Conservation (phyloP, 805 yeast species). For the Candida insectorum region DNA sequence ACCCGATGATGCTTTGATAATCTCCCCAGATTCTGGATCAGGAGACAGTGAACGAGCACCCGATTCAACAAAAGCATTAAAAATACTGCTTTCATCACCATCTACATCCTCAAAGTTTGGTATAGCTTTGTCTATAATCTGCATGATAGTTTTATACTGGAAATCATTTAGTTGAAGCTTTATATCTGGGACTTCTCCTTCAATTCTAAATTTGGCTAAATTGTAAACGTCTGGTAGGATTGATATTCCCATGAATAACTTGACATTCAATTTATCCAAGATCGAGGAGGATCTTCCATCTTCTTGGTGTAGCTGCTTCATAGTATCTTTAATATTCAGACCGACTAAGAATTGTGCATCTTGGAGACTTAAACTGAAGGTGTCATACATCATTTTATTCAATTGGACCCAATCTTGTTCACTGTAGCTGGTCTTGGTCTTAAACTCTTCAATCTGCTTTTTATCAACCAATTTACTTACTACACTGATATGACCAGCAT, state of each 20-base stretch:
- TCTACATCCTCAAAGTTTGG: constrained; percentile 47
- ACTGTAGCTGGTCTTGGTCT: constrained; percentile 54
- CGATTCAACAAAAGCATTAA: constrained; percentile 25
- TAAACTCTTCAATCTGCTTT: constrained; percentile 63
- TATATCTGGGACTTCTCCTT: constrained; percentile 75
- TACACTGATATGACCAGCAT: constrained; percentile 92
- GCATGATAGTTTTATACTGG: constrained; percentile 87
- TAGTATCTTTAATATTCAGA: constrained; percentile 71
- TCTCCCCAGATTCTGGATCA: constrained; percentile 7
- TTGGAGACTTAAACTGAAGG: constrained; percentile 68
- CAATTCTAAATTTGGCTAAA: constrained; percentile 66
- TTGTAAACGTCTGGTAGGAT: constrained; percentile 78
- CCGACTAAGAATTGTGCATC: constrained; percentile 91
- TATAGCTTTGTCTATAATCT: constrained; percentile 62
- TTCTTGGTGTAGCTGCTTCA: constrained; percentile 59
- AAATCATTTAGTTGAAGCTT: constrained; percentile 76
- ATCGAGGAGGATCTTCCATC: constrained; percentile 53
- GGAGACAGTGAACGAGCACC: neutral
- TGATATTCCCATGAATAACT: constrained; percentile 73
- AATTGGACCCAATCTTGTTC: constrained; percentile 72
- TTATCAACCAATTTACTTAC: constrained; percentile 76
- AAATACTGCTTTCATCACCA: constrained; percentile 29
- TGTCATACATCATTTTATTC: constrained; percentile 83
- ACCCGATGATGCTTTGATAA: neutral
- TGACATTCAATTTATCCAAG: constrained; percentile 72